phyloP scores from a whole-genome alignment of 140 eudicot genomes.

The Ambrosia hybrid region DNA sequence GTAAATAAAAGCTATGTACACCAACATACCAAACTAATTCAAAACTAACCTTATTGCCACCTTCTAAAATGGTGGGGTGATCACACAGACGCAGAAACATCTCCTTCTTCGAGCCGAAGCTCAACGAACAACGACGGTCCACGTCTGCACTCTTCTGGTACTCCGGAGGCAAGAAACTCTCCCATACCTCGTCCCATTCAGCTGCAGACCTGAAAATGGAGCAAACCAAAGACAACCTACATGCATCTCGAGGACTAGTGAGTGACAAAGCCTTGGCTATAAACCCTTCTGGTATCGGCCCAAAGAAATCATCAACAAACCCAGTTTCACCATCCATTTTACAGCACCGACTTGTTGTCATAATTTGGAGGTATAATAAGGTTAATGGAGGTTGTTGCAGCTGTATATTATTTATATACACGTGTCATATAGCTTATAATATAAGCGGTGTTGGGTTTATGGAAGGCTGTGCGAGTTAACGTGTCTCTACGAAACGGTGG shows the following conservation, averaged over 20 bases:
- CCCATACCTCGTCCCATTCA: constrained; percentile 34
- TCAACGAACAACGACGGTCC: neutral
- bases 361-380: too few relatives aligned
- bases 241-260: constrained; percentile 64
- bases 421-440: too few relatives aligned
- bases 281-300: constrained; percentile 58
- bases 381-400: too few relatives aligned
- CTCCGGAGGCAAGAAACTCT: constrained; percentile 14
- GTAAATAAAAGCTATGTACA: too few relatives aligned
- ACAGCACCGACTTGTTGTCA: too few relatives aligned
- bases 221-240: constrained; percentile 47
- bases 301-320: constrained; percentile 20
- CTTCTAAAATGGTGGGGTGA: constrained; percentile 52
- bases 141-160: constrained; percentile 45
- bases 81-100: constrained; percentile 53
- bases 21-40: neutral
- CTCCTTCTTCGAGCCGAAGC: constrained; percentile 37
- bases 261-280: constrained; percentile 48
- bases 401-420: too few relatives aligned
- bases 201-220: constrained; percentile 58
- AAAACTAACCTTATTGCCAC: constrained; percentile 46
- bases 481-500: too few relatives aligned
- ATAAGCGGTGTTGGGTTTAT: too few relatives aligned
- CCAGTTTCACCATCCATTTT: constrained; percentile 19
- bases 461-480: too few relatives aligned